phyloP scores from a whole-genome alignment of 345 rosid species.

The Euphorbia tirucalli region DNA sequence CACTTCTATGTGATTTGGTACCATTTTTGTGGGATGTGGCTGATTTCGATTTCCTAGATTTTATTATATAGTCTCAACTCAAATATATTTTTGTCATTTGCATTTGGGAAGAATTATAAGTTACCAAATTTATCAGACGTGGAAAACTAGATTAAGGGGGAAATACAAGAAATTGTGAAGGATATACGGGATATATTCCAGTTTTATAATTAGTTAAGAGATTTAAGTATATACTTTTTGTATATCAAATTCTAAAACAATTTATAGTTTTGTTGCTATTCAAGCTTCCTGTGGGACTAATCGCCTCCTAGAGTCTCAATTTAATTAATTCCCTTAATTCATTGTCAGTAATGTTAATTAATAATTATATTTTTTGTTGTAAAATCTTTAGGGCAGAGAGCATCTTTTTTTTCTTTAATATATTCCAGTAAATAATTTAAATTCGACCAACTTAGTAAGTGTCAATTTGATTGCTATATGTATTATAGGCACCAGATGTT shows the following conservation, averaged over 20 bases:
- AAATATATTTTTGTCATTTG: neutral
- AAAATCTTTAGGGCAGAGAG: no score
- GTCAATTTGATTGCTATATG: no score
- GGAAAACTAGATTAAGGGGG: neutral
- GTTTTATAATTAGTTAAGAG: neutral
- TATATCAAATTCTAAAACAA: neutral
- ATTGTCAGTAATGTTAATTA: no score
- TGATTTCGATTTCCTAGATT: neutral
- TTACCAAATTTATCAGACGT: neutral
- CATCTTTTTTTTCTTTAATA: no score
- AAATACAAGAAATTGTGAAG: neutral
- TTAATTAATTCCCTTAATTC: no score
- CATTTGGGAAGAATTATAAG: neutral
- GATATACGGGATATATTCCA: constrained; percentile 1
- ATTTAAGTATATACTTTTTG: neutral
- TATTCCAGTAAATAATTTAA: no score
- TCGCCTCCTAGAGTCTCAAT: neutral
- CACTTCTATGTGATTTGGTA: constrained; percentile 34
- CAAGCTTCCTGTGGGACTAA: constrained; percentile 2
- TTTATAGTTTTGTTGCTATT: neutral
- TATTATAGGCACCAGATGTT: no score
- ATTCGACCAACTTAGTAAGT: no score
- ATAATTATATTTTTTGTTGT: no score
- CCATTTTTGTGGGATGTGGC: constrained; percentile 9
- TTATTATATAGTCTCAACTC: neutral